These are phyloP conservation scores for Penicillium subrubescens DNA, from an alignment of 495 filamentous ascomycete genomes.

Conservation along the genomic window DNA sequence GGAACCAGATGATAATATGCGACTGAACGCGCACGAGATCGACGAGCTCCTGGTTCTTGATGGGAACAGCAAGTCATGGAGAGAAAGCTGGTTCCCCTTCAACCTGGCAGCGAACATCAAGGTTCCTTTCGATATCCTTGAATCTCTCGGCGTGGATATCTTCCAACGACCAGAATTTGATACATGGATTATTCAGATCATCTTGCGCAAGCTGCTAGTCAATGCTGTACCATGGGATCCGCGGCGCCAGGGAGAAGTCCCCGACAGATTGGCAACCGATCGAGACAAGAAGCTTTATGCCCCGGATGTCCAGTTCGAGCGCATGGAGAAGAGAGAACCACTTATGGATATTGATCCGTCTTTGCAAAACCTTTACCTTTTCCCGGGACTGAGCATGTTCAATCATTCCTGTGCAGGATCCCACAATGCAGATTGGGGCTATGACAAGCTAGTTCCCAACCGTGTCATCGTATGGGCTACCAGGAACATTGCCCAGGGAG, in stretches of 20 bases:
- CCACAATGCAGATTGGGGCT: constrained; percentile 33
- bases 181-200: constrained; percentile 41
- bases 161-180: constrained; percentile 40
- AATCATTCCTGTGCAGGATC: constrained; percentile 28
- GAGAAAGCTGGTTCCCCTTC: constrained; percentile 32
- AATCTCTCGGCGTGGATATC: constrained; percentile 40
- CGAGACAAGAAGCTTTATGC: constrained; percentile 14
- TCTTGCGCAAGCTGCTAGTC: constrained; percentile 33
- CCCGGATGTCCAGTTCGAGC: constrained; percentile 11
- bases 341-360: constrained; percentile 21
- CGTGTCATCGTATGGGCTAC: constrained; percentile 34
- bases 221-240: constrained; percentile 35
- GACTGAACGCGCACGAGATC: constrained; percentile 36
- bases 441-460: constrained; percentile 28
- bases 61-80: constrained; percentile 14
- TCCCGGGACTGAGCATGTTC: constrained; percentile 39
- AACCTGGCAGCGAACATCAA: constrained; percentile 36
- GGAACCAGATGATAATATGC: constrained; percentile 7
- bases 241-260: constrained; percentile 14
- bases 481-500: constrained; percentile 23
- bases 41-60: constrained; percentile 35
- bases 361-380: constrained; percentile 32
- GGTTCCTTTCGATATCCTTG: constrained; percentile 39
- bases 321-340: constrained; percentile 1
- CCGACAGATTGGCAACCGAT: constrained; percentile 3